phyloP scores from a whole-genome alignment of 139 green algal genomes.

The Coelastrella sp. region DNA sequence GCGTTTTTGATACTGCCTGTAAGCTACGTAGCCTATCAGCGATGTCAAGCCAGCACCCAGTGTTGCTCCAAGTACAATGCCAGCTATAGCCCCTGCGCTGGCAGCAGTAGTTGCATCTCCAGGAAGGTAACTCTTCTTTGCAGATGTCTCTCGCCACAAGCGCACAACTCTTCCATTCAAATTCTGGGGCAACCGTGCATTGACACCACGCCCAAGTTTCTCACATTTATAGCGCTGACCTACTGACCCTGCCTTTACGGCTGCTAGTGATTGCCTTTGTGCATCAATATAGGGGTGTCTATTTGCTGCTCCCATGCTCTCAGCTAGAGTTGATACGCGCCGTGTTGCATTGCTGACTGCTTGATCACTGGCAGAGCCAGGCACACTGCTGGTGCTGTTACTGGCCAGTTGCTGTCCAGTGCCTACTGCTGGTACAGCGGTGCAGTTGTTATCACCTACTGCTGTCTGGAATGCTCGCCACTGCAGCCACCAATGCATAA shows the following conservation, averaged over 20 bases:
- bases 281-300: not conserved
- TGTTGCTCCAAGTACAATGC: constrained; percentile 17
- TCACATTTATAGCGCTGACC: constrained; percentile 10
- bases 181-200: constrained; percentile 7
- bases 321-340: not conserved
- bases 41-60: constrained; percentile 12
- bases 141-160: not conserved
- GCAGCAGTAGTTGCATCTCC: constrained; percentile 16
- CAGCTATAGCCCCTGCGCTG: constrained; percentile 16
- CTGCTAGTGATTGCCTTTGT: not conserved
- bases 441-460: constrained; percentile 37
- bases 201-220: constrained; percentile 9
- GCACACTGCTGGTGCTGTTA: constrained; percentile 4
- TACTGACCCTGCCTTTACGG: not conserved
- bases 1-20: constrained; percentile 28
- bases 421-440: not conserved
- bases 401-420: not conserved
- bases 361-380: not conserved
- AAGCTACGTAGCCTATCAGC: not conserved
- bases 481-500: constrained; percentile 8
- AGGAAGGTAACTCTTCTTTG: constrained; percentile 12
- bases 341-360: not conserved
- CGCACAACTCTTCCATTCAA: not conserved
- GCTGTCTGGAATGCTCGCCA: constrained; percentile 26
- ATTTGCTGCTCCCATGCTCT: not conserved